Evolutionary conservation across 164 flowering plant genomes (phyloP).

Genomic region (Liquidambar formosana): DNA sequence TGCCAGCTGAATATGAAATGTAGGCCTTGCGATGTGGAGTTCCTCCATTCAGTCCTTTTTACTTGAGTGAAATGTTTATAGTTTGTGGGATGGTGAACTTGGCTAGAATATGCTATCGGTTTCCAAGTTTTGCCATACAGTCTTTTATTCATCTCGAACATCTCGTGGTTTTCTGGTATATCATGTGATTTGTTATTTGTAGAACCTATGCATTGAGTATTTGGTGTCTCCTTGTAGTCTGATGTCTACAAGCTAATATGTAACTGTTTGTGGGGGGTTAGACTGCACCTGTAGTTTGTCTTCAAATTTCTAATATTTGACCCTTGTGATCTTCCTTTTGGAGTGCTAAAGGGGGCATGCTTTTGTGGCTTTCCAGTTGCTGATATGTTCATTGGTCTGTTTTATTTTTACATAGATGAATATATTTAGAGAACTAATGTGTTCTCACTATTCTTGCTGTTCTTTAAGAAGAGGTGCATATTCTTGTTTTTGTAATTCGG

Average conservation of each 20-base stretch:
- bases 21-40: not conserved
- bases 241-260: slow-evolving; percentile 45
- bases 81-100: slow-evolving; percentile 45
- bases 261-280: slow-evolving; percentile 34
- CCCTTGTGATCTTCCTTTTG: slow-evolving; percentile 12
- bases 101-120: slow-evolving; percentile 34
- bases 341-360: not conserved
- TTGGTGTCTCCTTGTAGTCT: slow-evolving; percentile 39
- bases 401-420: not conserved
- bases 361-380: not conserved
- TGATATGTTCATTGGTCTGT: not conserved
- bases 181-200: slow-evolving; percentile 40
- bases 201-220: slow-evolving; percentile 31
- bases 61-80: slow-evolving; percentile 43
- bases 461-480: too few relatives aligned
- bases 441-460: not conserved
- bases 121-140: slow-evolving; percentile 29
- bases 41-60: slow-evolving; percentile 7
- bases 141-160: slow-evolving; percentile 25
- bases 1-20: slow-evolving; percentile 26
- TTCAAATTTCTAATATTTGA: slow-evolving; percentile 16
- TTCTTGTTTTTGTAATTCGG: too few relatives aligned
- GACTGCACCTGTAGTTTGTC: slow-evolving; percentile 22
- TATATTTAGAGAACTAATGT: not conserved
- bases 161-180: slow-evolving; percentile 33